Conservation (phyloP, 306 rosid genomes). For the Senna tora region DNA sequence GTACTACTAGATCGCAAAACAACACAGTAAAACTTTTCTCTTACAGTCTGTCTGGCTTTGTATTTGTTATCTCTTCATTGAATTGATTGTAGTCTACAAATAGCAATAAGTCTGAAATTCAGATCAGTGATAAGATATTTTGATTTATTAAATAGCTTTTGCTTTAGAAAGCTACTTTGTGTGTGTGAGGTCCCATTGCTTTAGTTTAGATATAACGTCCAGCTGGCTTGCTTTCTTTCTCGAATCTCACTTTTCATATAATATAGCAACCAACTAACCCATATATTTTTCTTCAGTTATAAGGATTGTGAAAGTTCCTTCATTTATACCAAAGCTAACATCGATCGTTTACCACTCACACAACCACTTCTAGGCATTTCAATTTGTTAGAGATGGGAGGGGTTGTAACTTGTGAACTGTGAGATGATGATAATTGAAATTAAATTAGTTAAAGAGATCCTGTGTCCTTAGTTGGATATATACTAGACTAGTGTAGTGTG, state of each 20-base stretch:
- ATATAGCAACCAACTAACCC: conserved; percentile 8
- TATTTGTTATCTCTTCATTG: not conserved
- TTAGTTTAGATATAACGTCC: conserved; percentile 50
- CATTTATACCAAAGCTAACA: conserved; percentile 1
- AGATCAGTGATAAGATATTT: conserved; percentile 23
- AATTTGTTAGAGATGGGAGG: not conserved
- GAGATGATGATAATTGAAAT: not conserved
- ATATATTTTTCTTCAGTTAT: conserved; percentile 42
- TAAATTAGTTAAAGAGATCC: not conserved
- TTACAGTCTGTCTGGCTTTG: too few species aligned
- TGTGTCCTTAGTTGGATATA: not conserved
- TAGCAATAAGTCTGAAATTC: not conserved
- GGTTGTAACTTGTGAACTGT: not conserved
- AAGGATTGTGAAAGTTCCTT: conserved; percentile 37
- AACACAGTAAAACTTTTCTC: not conserved
- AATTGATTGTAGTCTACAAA: conserved; percentile 15
- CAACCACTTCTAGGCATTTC: not conserved
- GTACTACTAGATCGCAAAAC: not conserved
- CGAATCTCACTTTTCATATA: conserved; percentile 31
- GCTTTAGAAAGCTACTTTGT: conserved; percentile 35
- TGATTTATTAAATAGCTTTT: conserved; percentile 26
- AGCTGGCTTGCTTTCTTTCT: conserved; percentile 54
- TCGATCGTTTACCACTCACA: not conserved
- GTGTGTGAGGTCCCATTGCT: conserved; percentile 43
- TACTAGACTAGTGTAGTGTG: too few species aligned